Conservation (phyloP, 2,329 filamentous ascomycete species). For the Talaromyces sp. region DNA sequence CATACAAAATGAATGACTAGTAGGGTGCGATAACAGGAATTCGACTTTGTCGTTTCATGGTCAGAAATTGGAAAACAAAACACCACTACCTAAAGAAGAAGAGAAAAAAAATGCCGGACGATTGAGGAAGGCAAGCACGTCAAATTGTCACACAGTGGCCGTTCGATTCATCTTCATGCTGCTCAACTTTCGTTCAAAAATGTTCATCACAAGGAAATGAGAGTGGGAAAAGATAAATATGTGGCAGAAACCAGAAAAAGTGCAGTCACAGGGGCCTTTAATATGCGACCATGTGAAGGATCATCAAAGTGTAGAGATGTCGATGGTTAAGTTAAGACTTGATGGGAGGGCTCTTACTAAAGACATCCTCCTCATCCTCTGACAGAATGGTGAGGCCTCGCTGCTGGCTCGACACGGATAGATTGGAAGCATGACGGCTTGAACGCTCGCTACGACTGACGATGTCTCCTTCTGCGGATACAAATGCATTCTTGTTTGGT, state of each 20-base stretch:
- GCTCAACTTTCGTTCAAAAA: neutral
- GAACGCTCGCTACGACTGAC: neutral
- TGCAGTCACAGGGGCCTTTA: neutral
- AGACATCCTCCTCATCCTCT: conserved; percentile 14
- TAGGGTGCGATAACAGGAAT: neutral
- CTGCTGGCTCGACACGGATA: conserved; percentile 9
- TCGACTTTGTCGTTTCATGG: neutral
- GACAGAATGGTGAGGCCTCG: conserved; percentile 12
- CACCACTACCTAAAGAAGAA: neutral
- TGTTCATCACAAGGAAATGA: neutral
- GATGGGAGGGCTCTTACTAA: conserved; percentile 3
- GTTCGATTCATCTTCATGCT: neutral
- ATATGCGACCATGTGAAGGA: neutral
- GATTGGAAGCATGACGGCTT: conserved; percentile 7
- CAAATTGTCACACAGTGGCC: neutral
- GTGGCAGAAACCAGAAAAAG: neutral
- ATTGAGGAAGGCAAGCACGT: neutral
- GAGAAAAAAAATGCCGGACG: neutral
- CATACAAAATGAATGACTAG: conserved; percentile 1
- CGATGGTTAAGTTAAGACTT: neutral
- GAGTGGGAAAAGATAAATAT: neutral
- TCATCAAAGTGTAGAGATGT: neutral
- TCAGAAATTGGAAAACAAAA: neutral
- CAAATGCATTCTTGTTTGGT: neutral
- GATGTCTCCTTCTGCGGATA: neutral